Conservation (phyloP, 78 protist species). For the Chrysochromulina parva region DNA sequence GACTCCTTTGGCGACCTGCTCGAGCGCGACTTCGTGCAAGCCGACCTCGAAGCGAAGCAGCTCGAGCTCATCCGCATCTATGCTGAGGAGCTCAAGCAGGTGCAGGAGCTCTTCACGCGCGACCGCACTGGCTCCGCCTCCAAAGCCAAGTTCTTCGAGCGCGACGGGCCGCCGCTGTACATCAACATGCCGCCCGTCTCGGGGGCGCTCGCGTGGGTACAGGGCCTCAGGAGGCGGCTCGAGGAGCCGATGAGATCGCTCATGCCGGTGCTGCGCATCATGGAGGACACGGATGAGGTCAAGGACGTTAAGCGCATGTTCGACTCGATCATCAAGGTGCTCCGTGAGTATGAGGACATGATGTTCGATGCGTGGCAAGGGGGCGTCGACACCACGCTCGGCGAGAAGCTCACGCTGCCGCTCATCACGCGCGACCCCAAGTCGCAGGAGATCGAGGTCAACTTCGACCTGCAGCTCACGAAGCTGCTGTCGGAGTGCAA, state of each 20-base stretch:
- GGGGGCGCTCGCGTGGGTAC: constrained; percentile 64
- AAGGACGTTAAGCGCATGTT: background rate
- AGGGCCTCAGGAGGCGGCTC: constrained; percentile 52
- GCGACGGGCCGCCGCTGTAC: constrained; percentile 56
- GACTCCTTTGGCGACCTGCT: constrained; percentile 71
- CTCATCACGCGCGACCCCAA: background rate
- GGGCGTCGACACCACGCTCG: background rate
- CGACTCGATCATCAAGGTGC: background rate
- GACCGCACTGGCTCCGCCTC: background rate
- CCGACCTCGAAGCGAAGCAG: constrained; percentile 51
- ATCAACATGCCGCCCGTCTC: constrained; percentile 68
- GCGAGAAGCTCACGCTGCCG: constrained; percentile 38
- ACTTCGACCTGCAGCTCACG: constrained; percentile 66
- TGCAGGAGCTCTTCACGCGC: constrained; percentile 51
- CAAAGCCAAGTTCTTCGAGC: background rate
- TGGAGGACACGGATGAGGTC: background rate
- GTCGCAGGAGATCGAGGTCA: constrained; percentile 50
- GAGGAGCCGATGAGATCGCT: constrained; percentile 45
- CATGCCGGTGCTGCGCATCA: background rate
- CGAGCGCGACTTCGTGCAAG: constrained; percentile 47
- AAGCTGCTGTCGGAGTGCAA: constrained; percentile 62
- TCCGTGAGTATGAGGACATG: background rate
- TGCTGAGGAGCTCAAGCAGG: constrained; percentile 37
- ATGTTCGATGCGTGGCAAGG: background rate
- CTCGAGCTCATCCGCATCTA: constrained; percentile 38